These are phyloP conservation scores for Nakazawaea holstii DNA, from an alignment of 805 yeast species.

Conservation along the genomic window DNA sequence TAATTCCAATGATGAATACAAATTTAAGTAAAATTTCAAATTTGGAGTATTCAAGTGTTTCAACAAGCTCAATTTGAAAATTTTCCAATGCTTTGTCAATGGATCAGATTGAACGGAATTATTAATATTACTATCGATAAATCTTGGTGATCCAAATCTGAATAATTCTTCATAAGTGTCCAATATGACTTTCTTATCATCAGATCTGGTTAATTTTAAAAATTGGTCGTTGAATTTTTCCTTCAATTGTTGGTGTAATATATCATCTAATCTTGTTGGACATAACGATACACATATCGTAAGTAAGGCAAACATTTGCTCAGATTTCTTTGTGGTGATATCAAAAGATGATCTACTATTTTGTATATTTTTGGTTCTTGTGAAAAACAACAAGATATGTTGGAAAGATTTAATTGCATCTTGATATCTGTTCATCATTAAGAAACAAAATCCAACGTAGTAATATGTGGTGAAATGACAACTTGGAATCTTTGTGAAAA, in stretches of 20 bases:
- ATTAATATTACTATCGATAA: conserved; percentile 30
- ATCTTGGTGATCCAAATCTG: conserved; percentile 42
- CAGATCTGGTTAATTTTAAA: conserved; percentile 28
- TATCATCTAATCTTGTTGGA: conserved; percentile 43
- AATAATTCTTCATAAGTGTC: conserved; percentile 40
- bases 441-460: conserved; percentile 45
- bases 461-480: conserved; percentile 47
- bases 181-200: conserved; percentile 34
- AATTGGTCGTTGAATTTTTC: conserved; percentile 44
- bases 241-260: conserved; percentile 34
- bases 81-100: conserved; percentile 33
- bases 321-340: conserved; percentile 39
- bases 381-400: conserved; percentile 39
- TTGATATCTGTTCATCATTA: conserved; percentile 44
- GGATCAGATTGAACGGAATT: conserved; percentile 32
- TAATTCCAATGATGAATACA: conserved; percentile 41
- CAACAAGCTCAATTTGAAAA: conserved; percentile 37
- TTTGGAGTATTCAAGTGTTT: conserved; percentile 32
- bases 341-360: conserved; percentile 37
- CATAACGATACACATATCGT: conserved; percentile 39
- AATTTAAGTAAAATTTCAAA: conserved; percentile 37
- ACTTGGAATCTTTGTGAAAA: conserved; percentile 40
- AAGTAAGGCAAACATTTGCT: conserved; percentile 45
- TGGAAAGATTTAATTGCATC: conserved; percentile 45
- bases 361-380: conserved; percentile 38